Evolutionary conservation across 176 grass and related monocot genomes (phyloP), one percentile per base, ranked within the genome.

Genomic region (Cenchrus americanus): DNA sequence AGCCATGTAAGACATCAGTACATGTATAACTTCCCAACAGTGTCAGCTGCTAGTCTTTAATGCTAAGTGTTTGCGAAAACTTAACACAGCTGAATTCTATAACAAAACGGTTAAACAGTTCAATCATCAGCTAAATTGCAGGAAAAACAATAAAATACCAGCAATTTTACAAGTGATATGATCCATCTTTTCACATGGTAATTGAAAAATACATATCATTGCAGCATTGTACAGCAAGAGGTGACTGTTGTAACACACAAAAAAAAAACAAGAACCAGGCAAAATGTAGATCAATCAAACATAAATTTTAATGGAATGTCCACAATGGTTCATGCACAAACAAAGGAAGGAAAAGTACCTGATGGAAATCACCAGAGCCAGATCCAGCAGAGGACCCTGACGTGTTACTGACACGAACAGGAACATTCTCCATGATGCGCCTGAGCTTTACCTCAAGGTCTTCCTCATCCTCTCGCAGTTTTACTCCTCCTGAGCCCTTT

Each of bases 331-430:
- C 74, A 82, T 68, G 53, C 1, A 78, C 15, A 87, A 6, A 22
- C 21, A 23, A 47, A 43, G 42, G 46, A 47, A 43, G 42, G 46
- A 59, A 19, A 43, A 64, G 22, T 51, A 99, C 91, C 91, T 99
- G 93, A 68, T 99, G 96, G 86, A 99, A 99, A 82, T 99, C 96
- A 21, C 93, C 96, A 63, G 96, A 99, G 59, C 91, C 93, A 46
- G 96, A 99, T 3, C 93, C 93, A 52, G 96, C 93, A 10, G 96
- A 99, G 43, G 91, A 96, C 1, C 96, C 93, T 21, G 96, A 99
- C 15, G 91, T 99, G 76, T 99, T 99, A 81, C 80, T 96, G 46
- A 99, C 96, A 60, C 89, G 79, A 30, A 99, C 93, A 3, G 93
- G 93, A 11, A 99, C 89, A 19, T 95, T 76, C 83, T 96, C 93